phyloP scores from a whole-genome alignment of 148 eudicot species.

The Camellia lanceoleosa region DNA sequence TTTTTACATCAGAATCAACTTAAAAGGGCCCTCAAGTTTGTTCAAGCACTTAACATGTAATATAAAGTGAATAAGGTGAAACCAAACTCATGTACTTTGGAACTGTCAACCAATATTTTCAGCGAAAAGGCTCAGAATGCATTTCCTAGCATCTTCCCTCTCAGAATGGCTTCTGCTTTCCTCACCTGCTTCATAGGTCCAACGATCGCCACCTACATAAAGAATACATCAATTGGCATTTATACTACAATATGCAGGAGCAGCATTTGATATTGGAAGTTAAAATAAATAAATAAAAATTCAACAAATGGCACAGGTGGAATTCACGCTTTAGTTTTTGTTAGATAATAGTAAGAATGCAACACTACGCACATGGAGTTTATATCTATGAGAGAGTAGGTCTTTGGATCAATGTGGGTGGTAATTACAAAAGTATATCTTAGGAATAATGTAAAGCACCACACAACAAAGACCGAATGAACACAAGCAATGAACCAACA shows the following conservation, averaged over 20 bases:
- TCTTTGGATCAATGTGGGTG: too few species aligned
- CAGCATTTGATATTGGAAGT: background rate
- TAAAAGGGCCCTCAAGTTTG: background rate
- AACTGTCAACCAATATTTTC: background rate
- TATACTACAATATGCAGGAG: background rate
- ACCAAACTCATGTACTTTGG: background rate
- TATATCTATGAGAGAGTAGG: too few species aligned
- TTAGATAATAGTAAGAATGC: too few species aligned
- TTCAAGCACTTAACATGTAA: background rate
- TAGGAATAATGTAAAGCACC: background rate
- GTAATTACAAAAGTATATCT: background rate
- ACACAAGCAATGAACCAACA: background rate
- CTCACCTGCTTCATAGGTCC: slow-evolving; percentile 81
- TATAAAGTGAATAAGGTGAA: background rate
- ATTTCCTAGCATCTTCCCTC: slow-evolving; percentile 77
- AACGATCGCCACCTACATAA: slow-evolving; percentile 64
- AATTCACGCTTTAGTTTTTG: too few species aligned
- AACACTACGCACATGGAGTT: too few species aligned
- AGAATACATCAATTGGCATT: background rate
- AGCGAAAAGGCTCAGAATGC: slow-evolving; percentile 20
- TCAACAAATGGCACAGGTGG: too few species aligned
- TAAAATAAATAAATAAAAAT: too few species aligned
- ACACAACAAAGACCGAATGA: background rate
- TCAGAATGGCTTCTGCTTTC: slow-evolving; percentile 85
- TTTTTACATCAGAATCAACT: background rate